phyloP scores from a whole-genome alignment of 2,329 filamentous ascomycete species.

The Calonectria leucothoes region DNA sequence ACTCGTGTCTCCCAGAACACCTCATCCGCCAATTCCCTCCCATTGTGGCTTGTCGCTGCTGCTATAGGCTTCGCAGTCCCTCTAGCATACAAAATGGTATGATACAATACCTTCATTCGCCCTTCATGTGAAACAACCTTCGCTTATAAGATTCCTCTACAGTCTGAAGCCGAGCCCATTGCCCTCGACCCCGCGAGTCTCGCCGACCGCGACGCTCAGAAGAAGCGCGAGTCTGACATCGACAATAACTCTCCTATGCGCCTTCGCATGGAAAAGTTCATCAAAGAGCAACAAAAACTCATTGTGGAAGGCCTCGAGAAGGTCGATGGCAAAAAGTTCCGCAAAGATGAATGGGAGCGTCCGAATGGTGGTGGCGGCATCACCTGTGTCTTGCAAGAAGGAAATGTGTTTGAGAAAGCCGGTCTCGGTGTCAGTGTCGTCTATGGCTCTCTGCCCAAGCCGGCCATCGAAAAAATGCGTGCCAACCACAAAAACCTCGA shows the following conservation, averaged over 20 bases:
- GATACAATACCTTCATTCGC: slow-evolving; percentile 22
- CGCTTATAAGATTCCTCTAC: slow-evolving; percentile 25
- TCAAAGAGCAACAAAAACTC: slow-evolving; percentile 89
- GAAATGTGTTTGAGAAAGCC: slow-evolving; percentile 97
- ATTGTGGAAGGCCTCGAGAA: slow-evolving; percentile 87
- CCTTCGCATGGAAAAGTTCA: slow-evolving; percentile 95
- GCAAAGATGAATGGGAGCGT: slow-evolving; percentile 86
- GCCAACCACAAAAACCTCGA: slow-evolving; percentile 93
- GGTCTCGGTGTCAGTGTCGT: slow-evolving; percentile 96
- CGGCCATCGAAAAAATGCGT: slow-evolving; percentile 92
- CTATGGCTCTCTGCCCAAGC: slow-evolving; percentile 88
- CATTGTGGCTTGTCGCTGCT: slow-evolving; percentile 49
- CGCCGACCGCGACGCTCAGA: slow-evolving; percentile 84
- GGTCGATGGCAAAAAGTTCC: slow-evolving; percentile 86
- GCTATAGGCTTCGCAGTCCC: slow-evolving; percentile 64
- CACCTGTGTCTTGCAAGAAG: slow-evolving; percentile 94
- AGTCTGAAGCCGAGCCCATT: slow-evolving; percentile 57
- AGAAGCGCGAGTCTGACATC: slow-evolving; percentile 77
- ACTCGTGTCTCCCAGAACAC: slow-evolving; percentile 32
- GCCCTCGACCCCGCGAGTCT: slow-evolving; percentile 75
- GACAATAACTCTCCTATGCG: slow-evolving; percentile 90
- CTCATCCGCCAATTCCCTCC: slow-evolving; percentile 30
- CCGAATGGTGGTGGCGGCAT: slow-evolving; percentile 92
- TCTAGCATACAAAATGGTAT: slow-evolving; percentile 70
- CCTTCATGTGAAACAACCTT: slow-evolving; percentile 14